Conservation (phyloP, 495 filamentous ascomycete genomes). For the Daldinia concentrica region DNA sequence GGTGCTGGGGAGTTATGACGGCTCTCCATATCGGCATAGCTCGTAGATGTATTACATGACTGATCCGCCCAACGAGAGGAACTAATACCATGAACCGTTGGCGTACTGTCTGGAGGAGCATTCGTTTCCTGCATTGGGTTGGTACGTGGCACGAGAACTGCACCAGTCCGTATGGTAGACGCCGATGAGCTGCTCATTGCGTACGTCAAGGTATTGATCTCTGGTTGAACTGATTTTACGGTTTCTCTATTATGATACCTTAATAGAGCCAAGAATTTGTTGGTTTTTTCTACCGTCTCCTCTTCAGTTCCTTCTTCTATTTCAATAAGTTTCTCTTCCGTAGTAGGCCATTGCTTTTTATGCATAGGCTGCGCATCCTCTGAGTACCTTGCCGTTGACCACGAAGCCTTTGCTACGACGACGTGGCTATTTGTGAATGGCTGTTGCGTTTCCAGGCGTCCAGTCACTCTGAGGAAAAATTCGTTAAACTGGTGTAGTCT, state of each 20-base stretch:
- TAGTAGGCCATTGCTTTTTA: neutral
- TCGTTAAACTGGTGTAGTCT: neutral
- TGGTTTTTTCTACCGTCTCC: neutral
- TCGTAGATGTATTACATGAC: neutral
- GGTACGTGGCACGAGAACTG: constrained; percentile 4
- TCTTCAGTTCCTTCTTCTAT: neutral
- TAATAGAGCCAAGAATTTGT: neutral
- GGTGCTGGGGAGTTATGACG: neutral
- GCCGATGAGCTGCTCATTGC: neutral
- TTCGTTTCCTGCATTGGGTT: neutral
- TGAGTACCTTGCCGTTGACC: neutral
- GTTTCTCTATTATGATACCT: neutral
- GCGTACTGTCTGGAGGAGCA: neutral
- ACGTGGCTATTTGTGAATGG: neutral
- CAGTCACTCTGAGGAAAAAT: neutral
- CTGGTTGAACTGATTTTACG: neutral
- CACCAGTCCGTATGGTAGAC: neutral
- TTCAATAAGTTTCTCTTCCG: neutral
- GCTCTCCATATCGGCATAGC: neutral
- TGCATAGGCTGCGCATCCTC: neutral
- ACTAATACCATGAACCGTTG: neutral
- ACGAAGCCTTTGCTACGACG: neutral
- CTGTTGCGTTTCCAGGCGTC: neutral
- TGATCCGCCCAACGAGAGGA: neutral
- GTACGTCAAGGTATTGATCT: neutral